Conservation (phyloP, 805 yeast species). For the Ogataea pini region DNA sequence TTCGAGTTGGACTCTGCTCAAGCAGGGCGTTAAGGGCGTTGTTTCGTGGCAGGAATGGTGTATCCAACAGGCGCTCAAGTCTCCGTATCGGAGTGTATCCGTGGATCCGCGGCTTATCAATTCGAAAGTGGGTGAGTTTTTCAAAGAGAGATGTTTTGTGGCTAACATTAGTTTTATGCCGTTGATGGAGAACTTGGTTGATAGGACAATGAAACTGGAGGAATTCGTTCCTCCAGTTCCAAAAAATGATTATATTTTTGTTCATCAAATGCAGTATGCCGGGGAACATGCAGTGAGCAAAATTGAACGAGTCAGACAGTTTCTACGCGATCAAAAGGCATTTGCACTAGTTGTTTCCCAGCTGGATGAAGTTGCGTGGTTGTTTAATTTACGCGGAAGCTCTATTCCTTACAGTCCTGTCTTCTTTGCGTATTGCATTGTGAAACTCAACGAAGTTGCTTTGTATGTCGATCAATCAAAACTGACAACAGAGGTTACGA, state of each 20-base stretch:
- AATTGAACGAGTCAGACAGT: slow-evolving; percentile 33
- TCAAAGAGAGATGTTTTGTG: slow-evolving; percentile 35
- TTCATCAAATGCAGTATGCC: slow-evolving; percentile 40
- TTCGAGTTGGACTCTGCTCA: slow-evolving; percentile 73
- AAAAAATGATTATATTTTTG: slow-evolving; percentile 32
- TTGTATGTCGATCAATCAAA: slow-evolving; percentile 44
- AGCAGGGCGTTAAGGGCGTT: slow-evolving; percentile 72
- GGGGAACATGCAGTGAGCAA: slow-evolving; percentile 45
- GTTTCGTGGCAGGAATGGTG: slow-evolving; percentile 84
- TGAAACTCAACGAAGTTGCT: slow-evolving; percentile 39
- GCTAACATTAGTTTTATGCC: slow-evolving; percentile 49
- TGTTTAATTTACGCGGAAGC: slow-evolving; percentile 50
- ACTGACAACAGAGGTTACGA: slow-evolving; percentile 33
- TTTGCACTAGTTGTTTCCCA: slow-evolving; percentile 51
- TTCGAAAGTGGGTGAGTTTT: slow-evolving; percentile 44
- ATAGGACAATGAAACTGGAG: slow-evolving; percentile 62
- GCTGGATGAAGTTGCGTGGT: slow-evolving; percentile 56
- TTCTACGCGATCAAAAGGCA: slow-evolving; percentile 33
- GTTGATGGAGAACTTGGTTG: slow-evolving; percentile 67
- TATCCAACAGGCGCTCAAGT: slow-evolving; percentile 51
- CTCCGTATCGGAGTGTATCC: slow-evolving; percentile 59
- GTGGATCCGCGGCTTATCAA: slow-evolving; percentile 80
- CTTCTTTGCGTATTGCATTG: slow-evolving; percentile 66
- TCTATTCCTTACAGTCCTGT: slow-evolving; percentile 89
- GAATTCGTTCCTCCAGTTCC: slow-evolving; percentile 18